These are phyloP conservation scores for Cotoneaster glaucophyllus DNA, from an alignment of 306 rosid species.

Conservation along the genomic window DNA sequence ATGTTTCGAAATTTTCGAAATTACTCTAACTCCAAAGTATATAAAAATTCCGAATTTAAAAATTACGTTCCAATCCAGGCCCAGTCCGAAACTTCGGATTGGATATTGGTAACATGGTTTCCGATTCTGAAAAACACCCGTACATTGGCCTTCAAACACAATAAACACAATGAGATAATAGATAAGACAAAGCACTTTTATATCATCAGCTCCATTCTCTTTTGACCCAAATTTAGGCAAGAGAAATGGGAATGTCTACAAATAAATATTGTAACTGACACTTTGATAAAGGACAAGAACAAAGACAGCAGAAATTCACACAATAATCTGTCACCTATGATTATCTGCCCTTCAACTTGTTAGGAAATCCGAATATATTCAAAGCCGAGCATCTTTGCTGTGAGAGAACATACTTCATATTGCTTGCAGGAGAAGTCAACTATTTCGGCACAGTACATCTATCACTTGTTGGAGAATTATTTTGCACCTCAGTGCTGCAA, in stretches of 20 bases:
- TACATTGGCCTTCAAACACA: neutral
- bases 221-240: neutral
- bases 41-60: no score
- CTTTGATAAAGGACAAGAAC: neutral
- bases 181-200: neutral
- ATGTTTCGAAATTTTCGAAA: no score
- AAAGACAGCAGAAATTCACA: neutral
- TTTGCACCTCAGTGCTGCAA: conserved; percentile 5
- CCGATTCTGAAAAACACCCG: no score
- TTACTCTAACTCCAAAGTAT: no score
- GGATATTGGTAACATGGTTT: no score
- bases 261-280: neutral
- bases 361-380: neutral
- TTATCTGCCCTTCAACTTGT: neutral
- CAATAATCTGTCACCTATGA: neutral
- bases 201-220: neutral
- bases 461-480: neutral
- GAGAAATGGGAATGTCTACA: neutral
- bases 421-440: neutral
- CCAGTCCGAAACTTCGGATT: no score
- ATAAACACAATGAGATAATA: neutral
- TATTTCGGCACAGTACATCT: neutral
- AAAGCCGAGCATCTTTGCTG: neutral
- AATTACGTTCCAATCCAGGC: no score
- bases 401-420: neutral